phyloP scores from a whole-genome alignment of 1,284 basidiomycete genomes.

The Moesziomyces sp. region DNA sequence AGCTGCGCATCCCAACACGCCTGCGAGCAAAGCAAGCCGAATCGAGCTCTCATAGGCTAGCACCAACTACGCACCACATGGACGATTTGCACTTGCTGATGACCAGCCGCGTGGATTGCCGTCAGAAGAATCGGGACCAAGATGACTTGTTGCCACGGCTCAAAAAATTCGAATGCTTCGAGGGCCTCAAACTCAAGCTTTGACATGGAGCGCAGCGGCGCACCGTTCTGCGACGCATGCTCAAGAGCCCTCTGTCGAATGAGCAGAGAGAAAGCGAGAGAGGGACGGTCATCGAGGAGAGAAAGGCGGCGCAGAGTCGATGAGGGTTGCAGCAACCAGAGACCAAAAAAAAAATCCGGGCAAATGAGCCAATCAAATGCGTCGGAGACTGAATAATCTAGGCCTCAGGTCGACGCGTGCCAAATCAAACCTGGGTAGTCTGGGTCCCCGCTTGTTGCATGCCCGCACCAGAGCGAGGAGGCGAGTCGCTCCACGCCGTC shows the following conservation, averaged over 20 bases:
- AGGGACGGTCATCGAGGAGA: too few relatives aligned
- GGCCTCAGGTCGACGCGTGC: constrained; percentile 14
- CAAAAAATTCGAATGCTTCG: too few relatives aligned
- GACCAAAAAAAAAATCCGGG: neutral
- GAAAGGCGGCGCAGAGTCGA: neutral
- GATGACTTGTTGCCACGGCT: too few relatives aligned
- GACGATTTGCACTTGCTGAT: neutral
- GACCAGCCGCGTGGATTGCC: too few relatives aligned
- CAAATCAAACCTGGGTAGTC: constrained; percentile 9
- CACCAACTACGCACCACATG: neutral
- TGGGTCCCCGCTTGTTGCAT: constrained; percentile 23
- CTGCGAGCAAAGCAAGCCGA: neutral
- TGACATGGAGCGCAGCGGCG: neutral
- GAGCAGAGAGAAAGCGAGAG: too few relatives aligned
- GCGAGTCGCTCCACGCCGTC: neutral
- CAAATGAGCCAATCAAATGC: constrained; percentile 11
- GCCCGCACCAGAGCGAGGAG: neutral
- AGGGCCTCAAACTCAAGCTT: neutral
- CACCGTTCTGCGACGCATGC: neutral
- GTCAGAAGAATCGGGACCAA: too few relatives aligned
- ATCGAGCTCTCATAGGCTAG: neutral
- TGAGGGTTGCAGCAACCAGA: neutral
- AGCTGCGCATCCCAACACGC: neutral
- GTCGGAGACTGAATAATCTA: constrained; percentile 29
- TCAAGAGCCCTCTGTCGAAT: neutral